These are phyloP conservation scores for Ophiostoma angusticollis DNA, from an alignment of 2,329 filamentous ascomycete genomes.

Conservation along the genomic window DNA sequence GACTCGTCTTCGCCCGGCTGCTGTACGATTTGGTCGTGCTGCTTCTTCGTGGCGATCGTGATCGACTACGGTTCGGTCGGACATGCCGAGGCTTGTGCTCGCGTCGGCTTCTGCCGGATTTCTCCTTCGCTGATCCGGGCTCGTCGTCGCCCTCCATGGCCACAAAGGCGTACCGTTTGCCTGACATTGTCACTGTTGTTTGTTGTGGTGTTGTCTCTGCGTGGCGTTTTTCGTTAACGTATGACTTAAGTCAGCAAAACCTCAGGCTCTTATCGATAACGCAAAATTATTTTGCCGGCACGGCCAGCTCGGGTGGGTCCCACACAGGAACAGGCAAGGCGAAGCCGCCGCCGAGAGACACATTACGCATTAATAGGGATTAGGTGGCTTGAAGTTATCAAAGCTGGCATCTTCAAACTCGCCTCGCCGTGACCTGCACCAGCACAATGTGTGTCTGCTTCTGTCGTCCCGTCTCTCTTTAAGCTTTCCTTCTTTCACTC, in stretches of 20 bases:
- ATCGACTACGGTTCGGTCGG: constrained; percentile 17
- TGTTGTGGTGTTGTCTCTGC: no score
- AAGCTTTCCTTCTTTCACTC: not conserved
- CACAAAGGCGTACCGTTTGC: constrained; percentile 53
- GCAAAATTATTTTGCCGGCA: constrained; percentile 10
- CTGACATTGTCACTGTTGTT: constrained; percentile 17
- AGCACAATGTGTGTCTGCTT: not conserved
- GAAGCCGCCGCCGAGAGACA: no score
- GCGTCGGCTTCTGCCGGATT: constrained; percentile 34
- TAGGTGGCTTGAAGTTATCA: constrained; percentile 3
- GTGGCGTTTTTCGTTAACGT: no score
- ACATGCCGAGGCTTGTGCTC: constrained; percentile 30
- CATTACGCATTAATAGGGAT: constrained; percentile 4
- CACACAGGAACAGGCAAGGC: no score
- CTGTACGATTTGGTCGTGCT: constrained; percentile 25
- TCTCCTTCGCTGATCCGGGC: constrained; percentile 17
- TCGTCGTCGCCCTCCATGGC: constrained; percentile 53
- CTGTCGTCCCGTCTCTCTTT: not conserved
- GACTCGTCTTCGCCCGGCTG: constrained; percentile 24
- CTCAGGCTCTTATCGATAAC: constrained; percentile 9
- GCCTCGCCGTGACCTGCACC: not conserved
- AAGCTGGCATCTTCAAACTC: not conserved
- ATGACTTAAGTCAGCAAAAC: no score
- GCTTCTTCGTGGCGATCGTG: constrained; percentile 15
- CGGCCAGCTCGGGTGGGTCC: not conserved